A percentile compares a stretch with the other conserved stretches of the same genome.
Evolutionary conservation across 345 rosid genomes (phyloP).

Genomic region (Eucalyptus tenuipes): DNA sequence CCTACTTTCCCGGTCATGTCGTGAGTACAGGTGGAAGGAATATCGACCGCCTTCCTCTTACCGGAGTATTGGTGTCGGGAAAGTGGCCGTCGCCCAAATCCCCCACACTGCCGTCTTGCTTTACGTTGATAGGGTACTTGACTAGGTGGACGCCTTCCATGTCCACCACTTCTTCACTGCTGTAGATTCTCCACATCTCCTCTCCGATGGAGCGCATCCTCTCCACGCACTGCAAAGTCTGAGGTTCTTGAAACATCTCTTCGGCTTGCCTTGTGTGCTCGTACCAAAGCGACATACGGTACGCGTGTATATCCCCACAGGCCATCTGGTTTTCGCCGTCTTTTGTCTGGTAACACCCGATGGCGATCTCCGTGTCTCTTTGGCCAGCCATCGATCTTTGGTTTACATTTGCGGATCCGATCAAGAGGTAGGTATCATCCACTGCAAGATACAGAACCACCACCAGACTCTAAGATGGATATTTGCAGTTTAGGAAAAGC

Average conservation of each 20-base stretch:
- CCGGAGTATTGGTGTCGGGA: constrained; percentile 69
- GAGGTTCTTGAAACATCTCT: constrained; percentile 30
- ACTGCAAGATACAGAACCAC: constrained; percentile 13
- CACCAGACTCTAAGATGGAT: neutral
- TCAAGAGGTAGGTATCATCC: constrained; percentile 56
- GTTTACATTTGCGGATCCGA: constrained; percentile 81
- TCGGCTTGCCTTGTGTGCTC: constrained; percentile 52
- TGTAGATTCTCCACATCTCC: constrained; percentile 63
- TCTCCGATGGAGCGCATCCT: constrained; percentile 41
- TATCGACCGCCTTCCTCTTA: constrained; percentile 62
- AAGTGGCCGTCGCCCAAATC: constrained; percentile 39
- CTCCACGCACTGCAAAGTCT: constrained; percentile 44
- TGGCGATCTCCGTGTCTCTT: constrained; percentile 82
- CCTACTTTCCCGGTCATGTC: constrained; percentile 11
- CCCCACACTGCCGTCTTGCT: constrained; percentile 36
- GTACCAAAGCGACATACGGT: constrained; percentile 61
- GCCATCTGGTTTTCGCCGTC: neutral
- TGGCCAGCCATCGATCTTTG: constrained; percentile 89
- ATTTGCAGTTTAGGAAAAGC: neutral
- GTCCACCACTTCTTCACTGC: constrained; percentile 49
- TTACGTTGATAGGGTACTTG: constrained; percentile 46
- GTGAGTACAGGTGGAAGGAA: constrained; percentile 57
- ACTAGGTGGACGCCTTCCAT: constrained; percentile 73
- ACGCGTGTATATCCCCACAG: constrained; percentile 23
- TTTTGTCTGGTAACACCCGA: constrained; percentile 48